These are phyloP conservation scores for Boletus pseudopeckii DNA, from an alignment of 768 basidiomycete genomes.

Conservation along the genomic window DNA sequence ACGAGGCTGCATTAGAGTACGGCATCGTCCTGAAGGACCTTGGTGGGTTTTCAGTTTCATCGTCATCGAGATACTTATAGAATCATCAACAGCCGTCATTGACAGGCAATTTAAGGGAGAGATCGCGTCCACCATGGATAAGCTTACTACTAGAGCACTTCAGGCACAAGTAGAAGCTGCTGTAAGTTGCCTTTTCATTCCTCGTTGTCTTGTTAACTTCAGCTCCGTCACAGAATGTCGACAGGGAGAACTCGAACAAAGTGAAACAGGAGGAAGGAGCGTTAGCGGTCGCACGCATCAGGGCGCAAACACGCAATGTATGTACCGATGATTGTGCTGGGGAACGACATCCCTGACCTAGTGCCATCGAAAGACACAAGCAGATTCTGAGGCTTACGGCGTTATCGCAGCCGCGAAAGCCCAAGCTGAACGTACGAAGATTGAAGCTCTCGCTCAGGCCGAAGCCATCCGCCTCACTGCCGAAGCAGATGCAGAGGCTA, in stretches of 20 bases:
- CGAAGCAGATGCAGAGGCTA: constrained; percentile 69
- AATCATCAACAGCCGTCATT: constrained; percentile 60
- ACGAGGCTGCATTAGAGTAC: constrained; percentile 76
- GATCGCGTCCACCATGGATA: constrained; percentile 82
- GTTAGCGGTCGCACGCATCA: constrained; percentile 72
- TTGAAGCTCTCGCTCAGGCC: constrained; percentile 75
- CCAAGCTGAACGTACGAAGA: constrained; percentile 58
- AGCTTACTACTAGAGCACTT: constrained; percentile 76
- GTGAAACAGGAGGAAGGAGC: constrained; percentile 83
- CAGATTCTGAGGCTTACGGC: constrained; percentile 74
- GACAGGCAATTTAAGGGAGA: constrained; percentile 89
- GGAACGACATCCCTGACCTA: constrained; percentile 6
- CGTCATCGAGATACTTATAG: not conserved
- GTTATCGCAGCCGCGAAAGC: constrained; percentile 74
- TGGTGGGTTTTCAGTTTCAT: constrained; percentile 37
- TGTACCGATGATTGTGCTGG: constrained; percentile 4
- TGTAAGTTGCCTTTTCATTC: constrained; percentile 36
- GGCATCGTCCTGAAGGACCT: constrained; percentile 82
- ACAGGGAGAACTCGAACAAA: constrained; percentile 83
- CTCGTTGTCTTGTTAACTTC: not conserved
- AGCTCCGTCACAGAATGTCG: constrained; percentile 56
- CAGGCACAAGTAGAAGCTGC: constrained; percentile 88
- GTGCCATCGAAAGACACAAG: constrained; percentile 45
- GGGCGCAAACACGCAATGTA: constrained; percentile 58
- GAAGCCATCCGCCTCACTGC: constrained; percentile 74